phyloP scores from a whole-genome alignment of 2,329 filamentous ascomycete genomes.

The Didymella sp. region DNA sequence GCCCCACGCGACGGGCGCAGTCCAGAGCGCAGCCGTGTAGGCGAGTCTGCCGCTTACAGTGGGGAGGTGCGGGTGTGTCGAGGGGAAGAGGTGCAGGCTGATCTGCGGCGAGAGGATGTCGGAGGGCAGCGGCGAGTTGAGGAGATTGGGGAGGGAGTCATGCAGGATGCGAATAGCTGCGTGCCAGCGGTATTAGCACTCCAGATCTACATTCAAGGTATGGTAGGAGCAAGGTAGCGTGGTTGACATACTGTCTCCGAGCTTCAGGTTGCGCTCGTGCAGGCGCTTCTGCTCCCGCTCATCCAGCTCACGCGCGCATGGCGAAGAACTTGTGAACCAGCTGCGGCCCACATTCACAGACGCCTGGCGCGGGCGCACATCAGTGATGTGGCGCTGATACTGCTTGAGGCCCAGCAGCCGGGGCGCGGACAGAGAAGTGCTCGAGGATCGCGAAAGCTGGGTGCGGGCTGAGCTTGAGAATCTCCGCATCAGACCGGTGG shows the following conservation, averaged over 20 bases:
- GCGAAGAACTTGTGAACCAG: conserved; percentile 55
- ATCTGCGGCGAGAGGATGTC: conserved; percentile 69
- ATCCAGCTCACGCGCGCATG: conserved; percentile 34
- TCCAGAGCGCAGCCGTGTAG: conserved; percentile 94
- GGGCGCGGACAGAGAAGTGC: conserved; percentile 34
- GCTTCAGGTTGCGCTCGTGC: conserved; percentile 66
- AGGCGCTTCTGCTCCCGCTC: conserved; percentile 57
- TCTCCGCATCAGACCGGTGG: conserved; percentile 56
- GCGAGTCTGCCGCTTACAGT: conserved; percentile 89
- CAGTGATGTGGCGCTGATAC: conserved; percentile 45
- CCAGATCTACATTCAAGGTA: too few relatives aligned
- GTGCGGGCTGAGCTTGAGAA: conserved; percentile 53
- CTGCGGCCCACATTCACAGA: conserved; percentile 41
- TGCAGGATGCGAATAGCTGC: conserved; percentile 67
- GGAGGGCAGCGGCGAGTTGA: conserved; percentile 66
- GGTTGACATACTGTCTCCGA: conserved; percentile 63
- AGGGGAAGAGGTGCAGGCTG: conserved; percentile 69
- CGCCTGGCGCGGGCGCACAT: conserved; percentile 40
- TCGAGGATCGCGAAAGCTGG: conserved; percentile 32
- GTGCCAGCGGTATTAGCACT: conserved; percentile 18
- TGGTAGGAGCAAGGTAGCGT: not conserved
- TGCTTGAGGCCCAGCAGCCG: conserved; percentile 43
- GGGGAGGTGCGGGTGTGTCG: conserved; percentile 85
- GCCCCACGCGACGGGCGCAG: conserved; percentile 94
- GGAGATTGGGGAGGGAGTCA: conserved; percentile 66